phyloP scores from a whole-genome alignment of 2,329 filamentous ascomycete genomes.

The Scolecobasidium constrictum region DNA sequence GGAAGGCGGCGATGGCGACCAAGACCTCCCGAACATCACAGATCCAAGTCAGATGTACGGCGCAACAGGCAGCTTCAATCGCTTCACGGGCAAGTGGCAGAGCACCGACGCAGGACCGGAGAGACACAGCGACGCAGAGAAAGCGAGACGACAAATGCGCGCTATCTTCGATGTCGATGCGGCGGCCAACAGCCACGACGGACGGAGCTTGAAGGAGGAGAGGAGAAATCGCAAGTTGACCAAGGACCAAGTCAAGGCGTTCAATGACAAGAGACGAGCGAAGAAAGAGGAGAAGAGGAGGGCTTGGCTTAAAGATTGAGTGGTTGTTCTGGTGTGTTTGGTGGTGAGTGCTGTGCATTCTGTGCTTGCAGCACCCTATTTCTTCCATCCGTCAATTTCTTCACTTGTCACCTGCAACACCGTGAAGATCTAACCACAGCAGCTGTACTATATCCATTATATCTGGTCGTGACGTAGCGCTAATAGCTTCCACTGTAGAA shows the following conservation, averaged over 20 bases:
- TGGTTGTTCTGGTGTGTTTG: no score
- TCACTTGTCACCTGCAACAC: no score
- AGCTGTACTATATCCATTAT: no score
- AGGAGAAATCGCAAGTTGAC: slow-evolving; percentile 71
- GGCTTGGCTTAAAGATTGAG: slow-evolving; percentile 79
- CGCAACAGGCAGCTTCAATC: slow-evolving; percentile 72
- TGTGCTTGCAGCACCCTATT: no score
- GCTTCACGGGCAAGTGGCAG: slow-evolving; percentile 81
- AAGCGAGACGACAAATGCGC: slow-evolving; percentile 78
- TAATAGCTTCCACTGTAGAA: no score
- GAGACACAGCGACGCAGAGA: slow-evolving; percentile 75
- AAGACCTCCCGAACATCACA: slow-evolving; percentile 9
- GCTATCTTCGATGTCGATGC: slow-evolving; percentile 95
- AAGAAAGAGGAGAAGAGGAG: slow-evolving; percentile 91
- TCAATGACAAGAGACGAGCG: slow-evolving; percentile 78
- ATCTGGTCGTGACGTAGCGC: no score
- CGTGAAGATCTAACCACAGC: no score
- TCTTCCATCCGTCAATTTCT: no score
- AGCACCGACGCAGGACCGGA: slow-evolving; percentile 55
- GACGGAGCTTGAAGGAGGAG: slow-evolving; percentile 84
- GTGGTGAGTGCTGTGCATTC: no score
- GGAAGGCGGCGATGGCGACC: slow-evolving; percentile 25
- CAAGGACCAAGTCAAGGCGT: slow-evolving; percentile 80
- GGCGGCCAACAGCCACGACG: slow-evolving; percentile 82
- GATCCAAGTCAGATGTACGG: slow-evolving; percentile 41